Evolutionary conservation across 345 rosid species (phyloP).

Genomic region (Carallia brachiata): DNA sequence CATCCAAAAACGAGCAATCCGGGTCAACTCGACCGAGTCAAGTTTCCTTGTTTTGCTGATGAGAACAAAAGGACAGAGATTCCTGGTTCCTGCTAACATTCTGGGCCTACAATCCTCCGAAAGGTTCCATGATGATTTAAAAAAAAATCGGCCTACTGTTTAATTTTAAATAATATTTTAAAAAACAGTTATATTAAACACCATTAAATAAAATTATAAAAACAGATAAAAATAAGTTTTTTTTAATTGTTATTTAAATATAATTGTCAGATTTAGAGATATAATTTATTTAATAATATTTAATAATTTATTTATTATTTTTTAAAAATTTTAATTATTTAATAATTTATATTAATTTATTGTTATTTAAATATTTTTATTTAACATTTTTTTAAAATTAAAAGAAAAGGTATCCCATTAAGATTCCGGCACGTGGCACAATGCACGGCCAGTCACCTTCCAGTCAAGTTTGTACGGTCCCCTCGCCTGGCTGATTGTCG

Average conservation of each 20-base stretch:
- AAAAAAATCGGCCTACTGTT: no score
- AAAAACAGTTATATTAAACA: not conserved
- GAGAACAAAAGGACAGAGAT: conserved; percentile 57
- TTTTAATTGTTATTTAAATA: no score
- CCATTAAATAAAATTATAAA: no score
- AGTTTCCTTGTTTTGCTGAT: conserved; percentile 14
- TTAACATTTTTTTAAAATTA: no score
- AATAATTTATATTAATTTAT: no score
- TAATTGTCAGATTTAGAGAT: no score
- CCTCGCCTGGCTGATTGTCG: conserved; percentile 8
- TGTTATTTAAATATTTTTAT: no score
- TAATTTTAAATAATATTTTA: no score
- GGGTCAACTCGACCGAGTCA: conserved; percentile 8
- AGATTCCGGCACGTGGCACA: conserved; percentile 19
- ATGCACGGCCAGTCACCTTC: not conserved
- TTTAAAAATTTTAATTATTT: no score
- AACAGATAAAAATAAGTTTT: no score
- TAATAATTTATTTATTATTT: no score
- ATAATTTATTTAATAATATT: no score
- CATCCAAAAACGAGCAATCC: not conserved
- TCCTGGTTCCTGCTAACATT: conserved; percentile 25
- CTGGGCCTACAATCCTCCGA: conserved; percentile 19
- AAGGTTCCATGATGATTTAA: conserved; percentile 22
- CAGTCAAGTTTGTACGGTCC: conserved; percentile 8
- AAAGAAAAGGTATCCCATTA: not conserved